Base-by-base conservation (phyloP, 2,329 filamentous ascomycete species). In the Calonectria leucothoes region DNA sequence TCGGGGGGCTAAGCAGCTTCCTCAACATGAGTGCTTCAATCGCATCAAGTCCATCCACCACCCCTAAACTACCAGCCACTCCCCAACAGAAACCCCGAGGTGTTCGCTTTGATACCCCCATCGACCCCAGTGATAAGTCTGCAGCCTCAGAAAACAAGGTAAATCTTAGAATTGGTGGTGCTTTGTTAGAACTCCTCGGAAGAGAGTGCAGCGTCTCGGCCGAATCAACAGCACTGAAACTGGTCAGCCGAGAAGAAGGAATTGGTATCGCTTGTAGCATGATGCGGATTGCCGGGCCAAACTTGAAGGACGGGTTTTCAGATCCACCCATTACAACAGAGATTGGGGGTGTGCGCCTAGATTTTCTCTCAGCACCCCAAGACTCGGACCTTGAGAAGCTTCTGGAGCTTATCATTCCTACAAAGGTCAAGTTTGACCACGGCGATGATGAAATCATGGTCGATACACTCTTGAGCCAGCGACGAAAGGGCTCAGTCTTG, bases 391-490 rank as follows among this genome's bases (percentile, higher is more conserved):
- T 99, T 0, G 94, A 96, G 80, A 91, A 93, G 39, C 88, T 99
- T 1, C 86, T 99, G 0, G 93, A 94, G 66, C 89, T 99, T 66
- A 94, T 99, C 69, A 98, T 94, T 8, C 97, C 97, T 0, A 98
- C 96, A 0, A 97, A 95, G 76, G 92, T 97, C 82, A 95, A 96
- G 75, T 98, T 97, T 79, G 89, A 93, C 76, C 93, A 96, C 74
- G 92, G 93, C 59, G 94, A 97, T 73, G 95, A 98, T 78, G 96
- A 98, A 80, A 98, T 99, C 73, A 93, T 99, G 88, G 91, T 99
- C 27, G 96, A 98, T 78, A 98, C 95, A 0, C 88, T 99, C 0
- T 86, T 98, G 17, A 90, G 94, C 27, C 97, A 99, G 83, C 89
- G 97, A 73, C 91, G 93, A 67, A 96, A 98, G 83, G 97, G 96